A percentile compares a stretch with the other conserved stretches of the same genome.
Evolutionary conservation across 169 alveolate genomes (phyloP).

Genomic region (Eimeria praecox): DNA sequence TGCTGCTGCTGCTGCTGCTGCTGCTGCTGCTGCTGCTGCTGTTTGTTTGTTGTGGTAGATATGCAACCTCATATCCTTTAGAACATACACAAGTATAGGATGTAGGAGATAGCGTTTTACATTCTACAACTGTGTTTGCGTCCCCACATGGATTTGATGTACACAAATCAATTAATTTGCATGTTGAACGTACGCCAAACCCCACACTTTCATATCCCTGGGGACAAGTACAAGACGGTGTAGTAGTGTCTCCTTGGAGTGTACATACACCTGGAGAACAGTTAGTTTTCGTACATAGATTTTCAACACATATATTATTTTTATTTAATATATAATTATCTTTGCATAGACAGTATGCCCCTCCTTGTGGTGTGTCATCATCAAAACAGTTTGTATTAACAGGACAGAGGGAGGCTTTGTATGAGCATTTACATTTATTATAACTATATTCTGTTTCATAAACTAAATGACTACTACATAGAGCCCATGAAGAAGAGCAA

Average conservation of each 20-base stretch:
- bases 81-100: too few species aligned
- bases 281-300: neutral
- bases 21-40: neutral
- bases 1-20: constrained; percentile 29
- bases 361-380: constrained; percentile 41
- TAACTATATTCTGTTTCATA: constrained; percentile 45
- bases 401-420: neutral
- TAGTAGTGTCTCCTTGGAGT: neutral
- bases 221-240: neutral
- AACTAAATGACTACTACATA: constrained; percentile 4
- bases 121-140: neutral
- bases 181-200: neutral
- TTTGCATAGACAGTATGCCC: constrained; percentile 57
- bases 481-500: constrained; percentile 49
- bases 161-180: constrained; percentile 26
- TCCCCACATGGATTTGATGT: constrained; percentile 1
- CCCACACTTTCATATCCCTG: neutral
- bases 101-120: neutral
- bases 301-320: neutral
- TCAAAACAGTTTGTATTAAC: constrained; percentile 15
- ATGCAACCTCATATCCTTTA: too few species aligned
- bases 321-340: neutral
- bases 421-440: constrained; percentile 29
- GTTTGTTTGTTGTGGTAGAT: neutral
- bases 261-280: constrained; percentile 20